These are phyloP conservation scores for Clavariopsis aquatica DNA, from an alignment of 495 filamentous ascomycete genomes.

Conservation along the genomic window DNA sequence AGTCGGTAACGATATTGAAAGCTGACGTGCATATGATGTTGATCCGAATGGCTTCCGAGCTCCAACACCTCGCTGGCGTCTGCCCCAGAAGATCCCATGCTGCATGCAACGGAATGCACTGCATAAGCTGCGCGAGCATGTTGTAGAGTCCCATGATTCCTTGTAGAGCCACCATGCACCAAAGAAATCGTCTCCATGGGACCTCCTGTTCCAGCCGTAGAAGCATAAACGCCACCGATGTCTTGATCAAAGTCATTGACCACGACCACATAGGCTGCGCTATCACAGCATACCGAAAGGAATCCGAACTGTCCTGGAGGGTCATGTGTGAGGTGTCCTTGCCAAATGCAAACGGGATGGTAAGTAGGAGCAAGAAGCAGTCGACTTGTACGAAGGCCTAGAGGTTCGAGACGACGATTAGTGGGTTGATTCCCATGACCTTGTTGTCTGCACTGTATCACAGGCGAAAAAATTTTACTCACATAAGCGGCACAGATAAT, in stretches of 20 bases:
- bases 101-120: slow-evolving; percentile 39
- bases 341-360: slow-evolving; percentile 7
- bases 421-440: no score
- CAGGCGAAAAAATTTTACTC: slow-evolving; percentile 1
- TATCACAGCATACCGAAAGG: slow-evolving; percentile 33
- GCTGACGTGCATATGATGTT: slow-evolving; percentile 34
- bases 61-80: slow-evolving; percentile 36
- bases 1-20: slow-evolving; percentile 42
- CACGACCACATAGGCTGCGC: slow-evolving; percentile 25
- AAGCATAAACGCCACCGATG: slow-evolving; percentile 41
- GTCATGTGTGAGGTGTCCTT: slow-evolving; percentile 1
- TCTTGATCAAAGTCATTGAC: slow-evolving; percentile 35
- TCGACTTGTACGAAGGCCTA: slow-evolving; percentile 30
- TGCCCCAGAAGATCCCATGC: slow-evolving; percentile 37
- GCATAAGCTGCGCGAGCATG: slow-evolving; percentile 28
- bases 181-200: slow-evolving; percentile 35
- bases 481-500: slow-evolving; percentile 15
- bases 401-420: neutral
- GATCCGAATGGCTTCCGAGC: slow-evolving; percentile 16
- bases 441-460: no score
- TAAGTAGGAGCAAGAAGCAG: slow-evolving; percentile 10
- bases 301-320: slow-evolving; percentile 15
- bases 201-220: slow-evolving; percentile 38
- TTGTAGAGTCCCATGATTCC: slow-evolving; percentile 25
- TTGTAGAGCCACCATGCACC: slow-evolving; percentile 31